phyloP scores from a whole-genome alignment of 2,329 filamentous ascomycete genomes.

The Fusarium pseudoanthophilum region DNA sequence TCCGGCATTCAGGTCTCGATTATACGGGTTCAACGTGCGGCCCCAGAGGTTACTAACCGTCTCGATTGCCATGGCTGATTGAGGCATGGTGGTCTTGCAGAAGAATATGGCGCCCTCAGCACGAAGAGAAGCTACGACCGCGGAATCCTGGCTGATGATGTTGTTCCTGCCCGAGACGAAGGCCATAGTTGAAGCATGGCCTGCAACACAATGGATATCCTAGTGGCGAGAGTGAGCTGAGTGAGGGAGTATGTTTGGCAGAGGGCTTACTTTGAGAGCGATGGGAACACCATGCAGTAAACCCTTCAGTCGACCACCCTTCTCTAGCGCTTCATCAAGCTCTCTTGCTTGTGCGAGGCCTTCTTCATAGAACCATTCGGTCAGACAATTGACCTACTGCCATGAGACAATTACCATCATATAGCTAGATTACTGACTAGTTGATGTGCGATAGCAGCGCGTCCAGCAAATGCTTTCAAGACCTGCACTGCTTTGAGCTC shows the following conservation, averaged over 20 bases:
- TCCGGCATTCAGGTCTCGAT: conserved; percentile 65
- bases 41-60: conserved; percentile 70
- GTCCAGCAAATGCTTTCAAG: not conserved
- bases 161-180: not conserved
- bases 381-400: not conserved
- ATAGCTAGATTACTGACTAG: not conserved
- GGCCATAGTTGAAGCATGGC: not conserved
- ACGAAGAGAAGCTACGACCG: not conserved
- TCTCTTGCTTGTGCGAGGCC: not conserved
- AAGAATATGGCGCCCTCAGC: conserved; percentile 69
- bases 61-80: conserved; percentile 63
- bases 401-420: accelerated
- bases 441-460: not conserved
- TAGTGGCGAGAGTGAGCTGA: not conserved
- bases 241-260: not conserved
- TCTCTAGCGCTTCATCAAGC: not conserved
- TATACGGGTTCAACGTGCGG: conserved; percentile 68
- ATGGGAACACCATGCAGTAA: not conserved
- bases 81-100: conserved; percentile 74
- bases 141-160: not conserved
- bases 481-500: not conserved
- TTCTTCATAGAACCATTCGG: not conserved
- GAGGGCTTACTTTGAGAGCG: not conserved
- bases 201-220: not conserved
- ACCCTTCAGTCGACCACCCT: not conserved